Evolutionary conservation across 1,139 yeast species (phyloP), one percentile per base, ranked within the genome.

Genomic region (Debaryomyces robertsiae): DNA sequence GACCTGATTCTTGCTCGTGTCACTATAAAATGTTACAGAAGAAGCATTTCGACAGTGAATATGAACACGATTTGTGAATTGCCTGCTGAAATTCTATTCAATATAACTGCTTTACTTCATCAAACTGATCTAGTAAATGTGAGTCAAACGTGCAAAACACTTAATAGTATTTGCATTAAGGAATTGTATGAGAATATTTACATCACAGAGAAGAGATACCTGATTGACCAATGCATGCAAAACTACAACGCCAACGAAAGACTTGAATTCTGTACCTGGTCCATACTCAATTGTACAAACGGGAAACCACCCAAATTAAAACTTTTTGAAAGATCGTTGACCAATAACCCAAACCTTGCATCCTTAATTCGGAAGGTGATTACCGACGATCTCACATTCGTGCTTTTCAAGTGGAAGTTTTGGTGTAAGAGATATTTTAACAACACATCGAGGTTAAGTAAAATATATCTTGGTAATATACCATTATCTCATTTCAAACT

Each of bases 401-500:
- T 44, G 14, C 28, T 50, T 10, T 50, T 49, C 30, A 49, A 50
- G 36, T 36, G 49, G 14, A 46, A 43, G 27, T 40, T 44, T 18
- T 49, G 53, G 54, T 28, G 31, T 10, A 32, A 29, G 7, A 36
- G 25, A 10, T 37, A 30, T 17, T 42, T 42, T 22, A 27, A 15
- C 7, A 19, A 31, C 11, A n/a, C 35, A 16, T 39, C 37, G 30
- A 32, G 18, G 9, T 29, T 42, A 27, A 27, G 19, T 9, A 14
- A 27, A 11, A 32, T 49, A 15, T 42, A 41, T 38, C 39, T 50
- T 38, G 50, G 49, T 2, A 42, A 42, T 18, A 41, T 79, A 4
- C 52, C 53, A 1, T 28, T 43, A 15, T 45, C 38, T 30, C 54
- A 50, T 19, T 40, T 47, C 14, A 34, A 36, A 24, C 40, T 37